Evolutionary conservation across 306 rosid species (phyloP), one percentile per base, ranked within the genome.

Genomic region (Amphicarpaea edgeworthii): DNA sequence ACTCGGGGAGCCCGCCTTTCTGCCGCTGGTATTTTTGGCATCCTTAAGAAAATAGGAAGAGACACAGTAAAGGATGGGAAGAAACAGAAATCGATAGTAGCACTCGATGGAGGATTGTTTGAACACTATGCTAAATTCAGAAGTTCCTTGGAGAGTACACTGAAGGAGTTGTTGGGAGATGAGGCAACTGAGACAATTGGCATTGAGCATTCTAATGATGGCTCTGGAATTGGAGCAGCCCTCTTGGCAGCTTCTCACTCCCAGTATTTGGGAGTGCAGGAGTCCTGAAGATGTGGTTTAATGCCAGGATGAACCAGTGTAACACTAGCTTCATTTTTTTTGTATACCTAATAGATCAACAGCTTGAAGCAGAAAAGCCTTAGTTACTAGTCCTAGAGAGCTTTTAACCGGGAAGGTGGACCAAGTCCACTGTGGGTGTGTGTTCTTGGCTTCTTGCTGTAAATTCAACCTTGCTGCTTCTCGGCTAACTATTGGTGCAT

Each of bases 161-260:
- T 96, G 30, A 83, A 87, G 62, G 99, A 92, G 76, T 83, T 96
- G 85, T 62, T 96, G 72, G 99, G 99, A 58, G 96, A 80, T 21
- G 86, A 89, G 57, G 90, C 77, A 12, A 87, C 97, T 3, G 83
- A 84, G 38, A 82, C 80, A 81, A 45, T 92, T 70, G 85, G 83
- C 5, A 20, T 90, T 37, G 89, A 88, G 86, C 98, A 82, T 57
- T 89, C 90, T 34, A 93, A 83, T 2, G 99, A 96, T 43, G 99
- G 99, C 53, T 96, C 99, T 0, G 99, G 99, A 68, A 85, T 93
- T 41, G 99, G 99, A 68, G 99, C 99, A 20, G 91, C 97, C 53
- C 93, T 96, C 63, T 83, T 96, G 17, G 97, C 99, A 16, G 98
- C 99, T 30, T 93, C 99, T 80, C 87, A 92, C 69, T 96, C 99